Base-by-base conservation (phyloP, 108 stramenopile genomes). In the Skeletonema potamos region DNA sequence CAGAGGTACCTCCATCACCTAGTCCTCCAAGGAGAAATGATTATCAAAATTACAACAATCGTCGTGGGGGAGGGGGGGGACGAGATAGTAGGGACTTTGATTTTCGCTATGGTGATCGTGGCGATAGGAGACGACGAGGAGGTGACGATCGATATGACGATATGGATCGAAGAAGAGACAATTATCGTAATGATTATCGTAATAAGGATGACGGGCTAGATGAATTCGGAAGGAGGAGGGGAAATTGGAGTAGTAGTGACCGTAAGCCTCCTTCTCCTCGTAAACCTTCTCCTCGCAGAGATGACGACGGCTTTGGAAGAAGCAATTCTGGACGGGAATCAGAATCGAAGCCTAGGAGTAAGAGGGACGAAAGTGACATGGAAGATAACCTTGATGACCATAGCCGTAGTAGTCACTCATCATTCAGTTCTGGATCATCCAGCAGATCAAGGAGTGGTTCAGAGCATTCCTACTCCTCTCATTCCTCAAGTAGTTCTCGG, bases 1-100 rank as follows among this genome's bases (percentile, higher is more conserved):
- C 69, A 22, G 36, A 58, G n/a, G 73, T 74, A 4, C 73, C 70
- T 58, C 73, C 73, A 13, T 74, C 68, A 9, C 68, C 73, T n/a
- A 69, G 73, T 24, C 73, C 73, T 27, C 70, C 70, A 26, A 58
- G 60, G 12, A 54, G 27, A 27, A 59, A 29, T 30, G 57, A 66
- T 36, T 33, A 29, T 30, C 36, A 33, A 34, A 33, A 29, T 30
- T 27, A 33, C 18, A 24, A 13, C 58, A 34, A 59, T 33, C 56
- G 65, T 20, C 66, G 65, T 20, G 58, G 29, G 11, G 24, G 54
- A 48, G 6, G 70, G 51, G 28, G 12, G 5, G 48, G 48, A 7
- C 1, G 41, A 27, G 33, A 57, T 18, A 27, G n/a, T 6, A 13
- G 27, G 4, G 67, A 68, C 12, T 37, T 58, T 27, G 58, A 60